A percentile compares a stretch with the other conserved stretches of the same genome.
Conservation (phyloP, 2,329 filamentous ascomycete species). For the Balansia obtecta region DNA sequence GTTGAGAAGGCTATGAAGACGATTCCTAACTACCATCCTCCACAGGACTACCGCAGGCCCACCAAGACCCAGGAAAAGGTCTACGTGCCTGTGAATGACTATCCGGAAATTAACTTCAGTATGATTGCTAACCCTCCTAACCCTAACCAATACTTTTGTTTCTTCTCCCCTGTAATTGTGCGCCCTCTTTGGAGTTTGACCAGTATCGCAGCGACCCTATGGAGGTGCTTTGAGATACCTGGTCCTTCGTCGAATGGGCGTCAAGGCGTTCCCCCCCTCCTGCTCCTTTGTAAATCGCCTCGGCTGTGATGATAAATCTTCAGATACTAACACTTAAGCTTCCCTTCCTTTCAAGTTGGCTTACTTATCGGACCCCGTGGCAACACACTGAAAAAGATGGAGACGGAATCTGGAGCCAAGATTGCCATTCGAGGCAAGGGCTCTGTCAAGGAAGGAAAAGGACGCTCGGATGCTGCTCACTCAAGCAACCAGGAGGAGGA, state of each 20-base stretch:
- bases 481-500: conserved; percentile 99
- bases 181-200: conserved; percentile 29
- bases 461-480: conserved; percentile 95
- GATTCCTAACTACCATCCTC: conserved; percentile 98
- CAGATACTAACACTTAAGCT: conserved; percentile 87
- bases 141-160: conserved; percentile 47
- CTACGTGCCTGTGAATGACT: conserved; percentile 99
- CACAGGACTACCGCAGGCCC: conserved; percentile 93
- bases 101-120: conserved; percentile 99
- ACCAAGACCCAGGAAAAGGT: conserved; percentile 99
- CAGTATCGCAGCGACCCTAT: conserved; percentile 24
- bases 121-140: conserved; percentile 98
- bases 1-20: conserved; percentile 99
- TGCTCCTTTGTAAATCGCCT: conserved; percentile 15
- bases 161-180: conserved; percentile 17
- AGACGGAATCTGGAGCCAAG: conserved; percentile 91
- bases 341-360: conserved; percentile 82
- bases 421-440: conserved; percentile 99
- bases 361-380: conserved; percentile 99
- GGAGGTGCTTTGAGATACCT: conserved; percentile 19
- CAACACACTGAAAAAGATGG: conserved; percentile 99
- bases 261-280: background rate
- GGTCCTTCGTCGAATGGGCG: conserved; percentile 19
- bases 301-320: conserved; percentile 14
- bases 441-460: conserved; percentile 99